Evolutionary conservation across 306 rosid genomes (phyloP).

Genomic region (Glycine latifolia): DNA sequence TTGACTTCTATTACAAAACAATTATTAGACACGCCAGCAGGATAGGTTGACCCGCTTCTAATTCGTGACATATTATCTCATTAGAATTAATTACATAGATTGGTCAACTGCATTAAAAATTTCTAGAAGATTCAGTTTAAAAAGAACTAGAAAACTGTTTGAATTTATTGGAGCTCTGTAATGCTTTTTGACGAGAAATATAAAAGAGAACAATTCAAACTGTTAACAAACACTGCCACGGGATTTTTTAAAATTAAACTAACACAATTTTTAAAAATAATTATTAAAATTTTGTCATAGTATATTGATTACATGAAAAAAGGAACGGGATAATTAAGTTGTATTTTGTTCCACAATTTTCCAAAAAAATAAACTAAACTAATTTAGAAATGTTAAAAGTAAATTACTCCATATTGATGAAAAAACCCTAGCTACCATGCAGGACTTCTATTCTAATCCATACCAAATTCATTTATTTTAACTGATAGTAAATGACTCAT

Average conservation of each 20-base stretch:
- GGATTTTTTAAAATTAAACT: no score
- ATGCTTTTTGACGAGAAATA: neutral
- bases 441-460: neutral
- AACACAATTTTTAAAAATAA: no score
- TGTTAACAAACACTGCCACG: neutral
- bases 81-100: neutral
- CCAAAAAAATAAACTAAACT: neutral
- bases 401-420: neutral
- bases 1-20: constrained; percentile 13
- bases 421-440: neutral
- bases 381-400: neutral
- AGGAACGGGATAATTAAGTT: no score
- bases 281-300: no score
- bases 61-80: neutral
- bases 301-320: no score
- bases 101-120: neutral
- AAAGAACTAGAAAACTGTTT: neutral
- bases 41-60: constrained; percentile 20
- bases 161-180: neutral
- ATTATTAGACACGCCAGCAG: neutral
- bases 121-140: neutral
- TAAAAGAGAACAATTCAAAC: neutral
- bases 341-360: no score
- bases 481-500: neutral
- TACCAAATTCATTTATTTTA: neutral